Conservation (phyloP, 2,329 filamentous ascomycete species). For the Fusarium xylarioides region DNA sequence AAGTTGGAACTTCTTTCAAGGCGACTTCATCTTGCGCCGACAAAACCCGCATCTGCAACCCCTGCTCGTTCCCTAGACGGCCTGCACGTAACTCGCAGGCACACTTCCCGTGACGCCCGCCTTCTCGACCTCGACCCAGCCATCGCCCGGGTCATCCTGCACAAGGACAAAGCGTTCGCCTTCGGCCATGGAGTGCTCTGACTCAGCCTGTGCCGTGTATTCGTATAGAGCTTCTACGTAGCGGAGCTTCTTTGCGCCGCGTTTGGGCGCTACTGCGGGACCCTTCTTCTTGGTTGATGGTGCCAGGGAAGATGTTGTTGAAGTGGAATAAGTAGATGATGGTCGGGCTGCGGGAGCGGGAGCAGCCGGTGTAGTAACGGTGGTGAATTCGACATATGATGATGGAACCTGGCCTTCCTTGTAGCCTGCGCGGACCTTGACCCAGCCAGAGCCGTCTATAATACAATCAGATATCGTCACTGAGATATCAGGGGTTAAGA, state of each 20-base stretch:
- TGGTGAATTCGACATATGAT: slow-evolving; percentile 78
- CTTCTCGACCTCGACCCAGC: slow-evolving; percentile 97
- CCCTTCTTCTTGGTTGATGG: slow-evolving; percentile 79
- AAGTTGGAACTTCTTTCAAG: background rate
- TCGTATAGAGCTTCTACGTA: slow-evolving; percentile 95
- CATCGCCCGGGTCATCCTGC: slow-evolving; percentile 87
- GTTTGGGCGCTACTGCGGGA: slow-evolving; percentile 87
- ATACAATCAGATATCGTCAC: slow-evolving; percentile 14
- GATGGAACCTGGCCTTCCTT: slow-evolving; percentile 88
- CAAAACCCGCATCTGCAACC: slow-evolving; percentile 22
- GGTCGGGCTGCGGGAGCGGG: slow-evolving; percentile 66
- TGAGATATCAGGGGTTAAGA: background rate
- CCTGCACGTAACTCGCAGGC: slow-evolving; percentile 90
- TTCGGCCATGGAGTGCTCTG: slow-evolving; percentile 89
- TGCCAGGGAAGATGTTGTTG: slow-evolving; percentile 53
- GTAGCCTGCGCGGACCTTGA: slow-evolving; percentile 78
- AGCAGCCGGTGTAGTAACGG: slow-evolving; percentile 52
- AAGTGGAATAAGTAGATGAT: slow-evolving; percentile 80
- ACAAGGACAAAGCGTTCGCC: slow-evolving; percentile 93
- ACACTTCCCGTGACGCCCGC: slow-evolving; percentile 88
- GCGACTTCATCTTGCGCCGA: background rate
- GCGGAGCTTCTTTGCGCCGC: slow-evolving; percentile 91
- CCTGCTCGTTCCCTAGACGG: slow-evolving; percentile 59
- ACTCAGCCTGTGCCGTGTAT: slow-evolving; percentile 84
- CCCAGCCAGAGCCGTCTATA: slow-evolving; percentile 92